A percentile compares a stretch with the other conserved stretches of the same genome.
Conservation (phyloP, 371 early-diverging fungal genomes). For the Apophysomyces variabilis region DNA sequence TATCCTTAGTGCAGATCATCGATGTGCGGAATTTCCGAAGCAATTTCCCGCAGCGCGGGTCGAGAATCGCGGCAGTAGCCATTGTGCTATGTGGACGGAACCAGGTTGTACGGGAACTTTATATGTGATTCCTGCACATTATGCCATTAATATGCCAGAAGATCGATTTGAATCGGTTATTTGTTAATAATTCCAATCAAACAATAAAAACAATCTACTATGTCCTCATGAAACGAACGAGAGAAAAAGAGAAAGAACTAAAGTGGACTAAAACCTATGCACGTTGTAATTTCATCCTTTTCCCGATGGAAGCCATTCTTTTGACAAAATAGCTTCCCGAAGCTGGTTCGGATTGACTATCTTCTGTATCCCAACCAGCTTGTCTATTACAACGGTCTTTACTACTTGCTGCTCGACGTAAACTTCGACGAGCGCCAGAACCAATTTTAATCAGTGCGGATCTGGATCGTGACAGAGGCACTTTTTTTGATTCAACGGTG, state of each 20-base stretch:
- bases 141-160: slow-evolving; percentile 34
- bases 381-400: slow-evolving; percentile 17
- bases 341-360: slow-evolving; percentile 6
- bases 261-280: slow-evolving; percentile 1
- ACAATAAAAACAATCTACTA: neutral
- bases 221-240: neutral
- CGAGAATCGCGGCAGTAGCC: slow-evolving; percentile 38
- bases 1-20: slow-evolving; percentile 36
- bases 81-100: slow-evolving; percentile 47
- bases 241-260: neutral
- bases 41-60: slow-evolving; percentile 33
- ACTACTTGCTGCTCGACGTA: slow-evolving; percentile 18
- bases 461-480: slow-evolving; percentile 21
- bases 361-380: slow-evolving; percentile 13
- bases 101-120: slow-evolving; percentile 35
- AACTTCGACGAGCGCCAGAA: slow-evolving; percentile 21
- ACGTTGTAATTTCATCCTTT: slow-evolving; percentile 30
- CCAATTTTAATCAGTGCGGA: slow-evolving; percentile 47
- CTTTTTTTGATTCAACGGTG: slow-evolving; percentile 19
- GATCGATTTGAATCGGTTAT: slow-evolving; percentile 34
- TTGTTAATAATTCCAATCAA: slow-evolving; percentile 21
- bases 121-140: slow-evolving; percentile 48
- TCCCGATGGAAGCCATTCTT: slow-evolving; percentile 42
- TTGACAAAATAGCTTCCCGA: slow-evolving; percentile 34
- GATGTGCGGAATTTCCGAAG: slow-evolving; percentile 34